phyloP scores from a whole-genome alignment of 306 rosid genomes.

The Pachyrhizus erosus region DNA sequence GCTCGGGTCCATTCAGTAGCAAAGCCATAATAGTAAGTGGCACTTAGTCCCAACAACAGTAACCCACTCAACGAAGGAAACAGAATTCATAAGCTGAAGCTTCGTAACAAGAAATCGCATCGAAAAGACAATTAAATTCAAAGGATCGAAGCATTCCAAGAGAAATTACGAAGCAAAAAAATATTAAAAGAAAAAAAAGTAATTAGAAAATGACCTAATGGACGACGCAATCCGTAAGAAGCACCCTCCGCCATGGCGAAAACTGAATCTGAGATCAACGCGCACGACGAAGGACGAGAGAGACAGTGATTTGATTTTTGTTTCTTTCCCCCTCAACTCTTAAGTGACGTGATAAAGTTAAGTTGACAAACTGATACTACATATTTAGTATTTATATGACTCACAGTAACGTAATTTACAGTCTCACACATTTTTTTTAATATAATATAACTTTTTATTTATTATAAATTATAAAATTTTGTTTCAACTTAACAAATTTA shows the following conservation, averaged over 20 bases:
- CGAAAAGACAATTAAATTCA: neutral
- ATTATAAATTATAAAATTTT: too few species aligned
- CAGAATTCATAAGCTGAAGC: slow-evolving; percentile 4
- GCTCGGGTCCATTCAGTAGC: slow-evolving; percentile 1
- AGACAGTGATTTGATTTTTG: neutral
- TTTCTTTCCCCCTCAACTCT: neutral
- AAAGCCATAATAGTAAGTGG: slow-evolving; percentile 13
- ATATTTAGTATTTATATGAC: slow-evolving; percentile 33
- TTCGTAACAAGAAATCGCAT: neutral
- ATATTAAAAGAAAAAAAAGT: neutral
- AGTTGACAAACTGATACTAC: slow-evolving; percentile 39
- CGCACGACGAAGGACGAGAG: slow-evolving; percentile 22
- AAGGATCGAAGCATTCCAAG: slow-evolving; percentile 30
- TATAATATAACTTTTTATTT: too few species aligned
- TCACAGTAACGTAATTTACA: too few species aligned
- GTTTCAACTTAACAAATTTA: too few species aligned
- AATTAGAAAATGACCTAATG: slow-evolving; percentile 65
- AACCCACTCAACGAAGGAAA: slow-evolving; percentile 32
- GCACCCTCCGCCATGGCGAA: slow-evolving; percentile 75
- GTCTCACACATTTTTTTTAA: too few species aligned
- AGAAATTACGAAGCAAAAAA: neutral
- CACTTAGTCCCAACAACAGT: slow-evolving; percentile 27
- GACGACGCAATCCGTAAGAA: slow-evolving; percentile 71
- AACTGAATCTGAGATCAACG: slow-evolving; percentile 57
- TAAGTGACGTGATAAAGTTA: slow-evolving; percentile 51